Conservation (phyloP, 164 flowering plant species). For the Vitis rupestris region DNA sequence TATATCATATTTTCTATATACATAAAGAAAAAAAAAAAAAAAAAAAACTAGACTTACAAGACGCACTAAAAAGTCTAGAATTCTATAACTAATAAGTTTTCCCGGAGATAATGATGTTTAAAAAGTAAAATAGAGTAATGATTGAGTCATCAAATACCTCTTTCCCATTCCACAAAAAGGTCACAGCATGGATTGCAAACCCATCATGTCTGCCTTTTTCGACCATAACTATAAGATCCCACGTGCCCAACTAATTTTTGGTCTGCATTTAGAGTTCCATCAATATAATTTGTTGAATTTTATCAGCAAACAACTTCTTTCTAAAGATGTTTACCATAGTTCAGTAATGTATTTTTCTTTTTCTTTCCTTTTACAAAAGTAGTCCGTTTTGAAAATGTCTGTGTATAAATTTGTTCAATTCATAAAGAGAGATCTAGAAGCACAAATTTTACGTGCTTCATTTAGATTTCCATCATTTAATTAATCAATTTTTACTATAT, state of each 20-base stretch:
- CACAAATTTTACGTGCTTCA: no score
- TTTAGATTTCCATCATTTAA: no score
- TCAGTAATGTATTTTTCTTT: no score
- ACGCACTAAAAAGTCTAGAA: neutral
- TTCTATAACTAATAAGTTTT: neutral
- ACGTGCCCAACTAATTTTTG: slow-evolving; percentile 98
- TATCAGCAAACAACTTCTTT: no score
- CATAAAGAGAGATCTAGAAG: no score
- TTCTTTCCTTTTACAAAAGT: no score
- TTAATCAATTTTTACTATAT: no score
- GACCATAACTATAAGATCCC: slow-evolving; percentile 95
- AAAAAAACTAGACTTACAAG: slow-evolving; percentile 7
- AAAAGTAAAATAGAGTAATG: neutral
- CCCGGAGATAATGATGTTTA: neutral
- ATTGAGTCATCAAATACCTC: slow-evolving; percentile 53
- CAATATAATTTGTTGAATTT: no score
- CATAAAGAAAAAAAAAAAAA: neutral
- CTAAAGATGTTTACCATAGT: no score
- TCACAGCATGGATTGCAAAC: slow-evolving; percentile 90
- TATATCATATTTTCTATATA: neutral
- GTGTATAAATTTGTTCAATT: no score
- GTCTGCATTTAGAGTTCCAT: slow-evolving; percentile 40
- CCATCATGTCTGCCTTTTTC: slow-evolving; percentile 75
- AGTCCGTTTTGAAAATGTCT: no score
- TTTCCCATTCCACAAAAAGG: slow-evolving; percentile 87